phyloP scores from a whole-genome alignment of 768 basidiomycete species.

The Cubamyces lactineus region DNA sequence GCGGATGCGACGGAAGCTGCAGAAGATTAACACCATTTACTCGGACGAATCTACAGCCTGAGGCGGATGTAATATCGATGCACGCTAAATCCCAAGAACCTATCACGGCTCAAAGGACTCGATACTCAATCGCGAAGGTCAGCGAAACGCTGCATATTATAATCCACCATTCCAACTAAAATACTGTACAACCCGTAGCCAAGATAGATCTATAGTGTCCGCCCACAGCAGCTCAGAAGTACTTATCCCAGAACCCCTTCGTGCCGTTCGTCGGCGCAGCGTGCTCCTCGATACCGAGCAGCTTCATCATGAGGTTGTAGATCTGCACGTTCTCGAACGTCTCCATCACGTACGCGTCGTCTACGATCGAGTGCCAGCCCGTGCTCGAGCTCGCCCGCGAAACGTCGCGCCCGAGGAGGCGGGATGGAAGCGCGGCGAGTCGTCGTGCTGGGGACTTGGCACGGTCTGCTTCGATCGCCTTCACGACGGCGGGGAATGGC shows the following conservation, averaged over 20 bases:
- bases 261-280: slow-evolving; percentile 78
- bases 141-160: too few relatives aligned
- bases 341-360: slow-evolving; percentile 73
- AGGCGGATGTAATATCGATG: too few relatives aligned
- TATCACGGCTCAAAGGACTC: too few relatives aligned
- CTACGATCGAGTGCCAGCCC: slow-evolving; percentile 69
- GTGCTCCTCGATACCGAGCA: slow-evolving; percentile 63
- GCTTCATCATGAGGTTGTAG: slow-evolving; percentile 78
- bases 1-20: too few relatives aligned
- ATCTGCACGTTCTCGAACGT: slow-evolving; percentile 87
- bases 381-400: slow-evolving; percentile 41
- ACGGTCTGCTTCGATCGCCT: slow-evolving; percentile 50
- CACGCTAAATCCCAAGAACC: too few relatives aligned
- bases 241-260: slow-evolving; percentile 80
- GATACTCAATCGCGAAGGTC: too few relatives aligned
- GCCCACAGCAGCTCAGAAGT: slow-evolving; percentile 45
- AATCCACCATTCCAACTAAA: too few relatives aligned
- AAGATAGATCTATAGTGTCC: too few relatives aligned
- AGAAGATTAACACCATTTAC: background rate
- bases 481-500: slow-evolving; percentile 76
- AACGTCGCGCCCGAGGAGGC: slow-evolving; percentile 29
- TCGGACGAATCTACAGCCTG: background rate
- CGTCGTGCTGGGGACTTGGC: slow-evolving; percentile 11
- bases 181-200: too few relatives aligned
- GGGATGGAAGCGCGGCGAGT: slow-evolving; percentile 21